Base-by-base conservation (phyloP, 1,284 basidiomycete species). In the Sparassis latifolia region DNA sequence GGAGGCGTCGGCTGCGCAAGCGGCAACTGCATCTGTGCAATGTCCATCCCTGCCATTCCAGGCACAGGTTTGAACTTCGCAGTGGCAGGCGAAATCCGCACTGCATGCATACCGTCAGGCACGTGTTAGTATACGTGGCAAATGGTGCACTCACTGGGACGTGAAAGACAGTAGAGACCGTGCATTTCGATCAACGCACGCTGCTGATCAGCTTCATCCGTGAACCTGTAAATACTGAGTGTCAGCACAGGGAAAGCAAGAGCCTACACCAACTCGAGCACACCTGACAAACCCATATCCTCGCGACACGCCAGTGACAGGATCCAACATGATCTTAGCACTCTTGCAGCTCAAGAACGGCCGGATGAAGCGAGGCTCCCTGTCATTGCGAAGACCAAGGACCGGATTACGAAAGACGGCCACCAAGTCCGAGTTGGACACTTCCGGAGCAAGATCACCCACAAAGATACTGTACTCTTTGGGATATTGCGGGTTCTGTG, bases 391-490 rank as follows among this genome's bases (percentile, higher is more conserved):
- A 50, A 90, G 75, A 38, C 89, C 89, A 6, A 91, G 77, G 4
- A 89, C 84, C 0, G 90, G 88, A 66, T 91, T 89, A 60, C 86
- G 82, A 67, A 91, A 91, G 52, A 91, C 86, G n/a, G 84, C 84
- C 45, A 94, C 89, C 28, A 94, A 74, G 66, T 94, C 92, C 30
- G 87, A 89, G 67, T 94, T 92, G 55, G 88, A 90, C 3, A 89
- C 90, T 68, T 93, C 91, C 27, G 91, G 87, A 4, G 89, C 89
- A 42, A 94, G 77, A 68, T 94, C 91, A 38, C 92, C 92, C 2
- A 94, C 91, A 60, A 94, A 94, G 51, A 94, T 91, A 66, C 87
- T 91, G 64, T 88, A 92, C 69, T 94, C 92, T 66, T 84, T 88
- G 37, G 83, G 79, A 56, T 78, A 85, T 60, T 80, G 82, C 49